A percentile compares a stretch with the other conserved stretches of the same genome.
These are phyloP conservation scores for Aspergillus glaucus DNA, from an alignment of 2,329 filamentous ascomycete species.

Conservation along the genomic window DNA sequence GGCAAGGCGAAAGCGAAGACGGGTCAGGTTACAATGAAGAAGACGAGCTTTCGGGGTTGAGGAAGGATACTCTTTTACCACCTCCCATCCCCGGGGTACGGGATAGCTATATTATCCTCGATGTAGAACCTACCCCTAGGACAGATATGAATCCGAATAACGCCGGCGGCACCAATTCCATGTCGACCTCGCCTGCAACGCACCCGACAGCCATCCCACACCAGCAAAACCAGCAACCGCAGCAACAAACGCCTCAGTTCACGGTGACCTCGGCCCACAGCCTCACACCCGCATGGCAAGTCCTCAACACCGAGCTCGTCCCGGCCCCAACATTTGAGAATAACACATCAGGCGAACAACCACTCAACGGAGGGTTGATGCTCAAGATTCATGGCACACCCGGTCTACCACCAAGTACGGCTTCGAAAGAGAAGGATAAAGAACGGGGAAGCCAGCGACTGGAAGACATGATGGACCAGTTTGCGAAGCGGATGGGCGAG, in stretches of 20 bases:
- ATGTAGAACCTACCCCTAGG: constrained; percentile 37
- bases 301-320: constrained; percentile 48
- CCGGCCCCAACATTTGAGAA: constrained; percentile 60
- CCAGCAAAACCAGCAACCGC: constrained; percentile 4
- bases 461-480: constrained; percentile 43
- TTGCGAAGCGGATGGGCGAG: constrained; percentile 39
- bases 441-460: constrained; percentile 25
- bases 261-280: constrained; percentile 64
- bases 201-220: constrained; percentile 3
- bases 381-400: constrained; percentile 39
- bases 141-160: constrained; percentile 9
- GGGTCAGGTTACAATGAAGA: constrained; percentile 14
- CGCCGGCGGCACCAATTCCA: constrained; percentile 9
- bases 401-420: constrained; percentile 19
- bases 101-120: constrained; percentile 54
- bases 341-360: constrained; percentile 34
- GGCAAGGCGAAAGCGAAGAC: constrained; percentile 9
- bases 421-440: constrained; percentile 17
- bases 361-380: constrained; percentile 42
- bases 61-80: constrained; percentile 37
- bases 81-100: constrained; percentile 41
- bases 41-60: constrained; percentile 7
- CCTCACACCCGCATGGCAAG: constrained; percentile 68
- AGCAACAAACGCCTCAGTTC: constrained; percentile 33
- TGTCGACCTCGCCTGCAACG: constrained; percentile 18